phyloP scores from a whole-genome alignment of 1,284 basidiomycete species.

The Sutorius eximius region DNA sequence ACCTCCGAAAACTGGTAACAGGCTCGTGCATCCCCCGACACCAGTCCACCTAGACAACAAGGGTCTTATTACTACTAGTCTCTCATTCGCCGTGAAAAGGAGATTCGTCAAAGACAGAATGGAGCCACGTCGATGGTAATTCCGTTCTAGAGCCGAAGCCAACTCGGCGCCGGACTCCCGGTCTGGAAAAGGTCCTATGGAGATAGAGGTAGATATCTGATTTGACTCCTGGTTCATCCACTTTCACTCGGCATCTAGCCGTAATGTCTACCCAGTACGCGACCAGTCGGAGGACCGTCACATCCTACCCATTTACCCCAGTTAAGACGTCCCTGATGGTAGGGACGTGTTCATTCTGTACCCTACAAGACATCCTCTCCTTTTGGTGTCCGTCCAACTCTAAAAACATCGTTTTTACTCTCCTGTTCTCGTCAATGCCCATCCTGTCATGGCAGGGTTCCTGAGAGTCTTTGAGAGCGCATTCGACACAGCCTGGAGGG shows the following conservation, averaged over 20 bases:
- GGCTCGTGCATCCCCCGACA: not conserved
- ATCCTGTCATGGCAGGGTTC: conserved; percentile 40
- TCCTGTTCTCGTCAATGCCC: conserved; percentile 66
- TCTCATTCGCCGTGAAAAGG: too few species aligned
- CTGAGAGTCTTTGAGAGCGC: conserved; percentile 54
- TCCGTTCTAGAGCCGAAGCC: conserved; percentile 29
- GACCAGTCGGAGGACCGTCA: conserved; percentile 20
- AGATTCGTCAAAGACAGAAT: conserved; percentile 24
- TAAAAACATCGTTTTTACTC: conserved; percentile 58
- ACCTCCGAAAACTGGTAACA: conserved; percentile 17
- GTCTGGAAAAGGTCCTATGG: conserved; percentile 28
- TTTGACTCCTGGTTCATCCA: conserved; percentile 5
- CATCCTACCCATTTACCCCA: conserved; percentile 44
- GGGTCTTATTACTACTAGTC: too few species aligned
- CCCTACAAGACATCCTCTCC: conserved; percentile 56
- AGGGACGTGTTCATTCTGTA: conserved; percentile 53
- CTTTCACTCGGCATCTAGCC: conserved; percentile 18
- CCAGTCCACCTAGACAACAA: conserved; percentile 7
- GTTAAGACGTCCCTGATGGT: conserved; percentile 56
- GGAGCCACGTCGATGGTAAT: conserved; percentile 33
- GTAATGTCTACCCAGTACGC: conserved; percentile 12
- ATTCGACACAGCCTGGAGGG: conserved; percentile 48
- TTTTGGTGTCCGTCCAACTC: conserved; percentile 50
- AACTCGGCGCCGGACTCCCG: conserved; percentile 35
- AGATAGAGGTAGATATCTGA: conserved; percentile 13